Percentiles rank a stretch among this genome's conserved stretches.
phyloP scores from a whole-genome alignment of 2,329 filamentous ascomycete genomes.

The Xylaria sp. region DNA sequence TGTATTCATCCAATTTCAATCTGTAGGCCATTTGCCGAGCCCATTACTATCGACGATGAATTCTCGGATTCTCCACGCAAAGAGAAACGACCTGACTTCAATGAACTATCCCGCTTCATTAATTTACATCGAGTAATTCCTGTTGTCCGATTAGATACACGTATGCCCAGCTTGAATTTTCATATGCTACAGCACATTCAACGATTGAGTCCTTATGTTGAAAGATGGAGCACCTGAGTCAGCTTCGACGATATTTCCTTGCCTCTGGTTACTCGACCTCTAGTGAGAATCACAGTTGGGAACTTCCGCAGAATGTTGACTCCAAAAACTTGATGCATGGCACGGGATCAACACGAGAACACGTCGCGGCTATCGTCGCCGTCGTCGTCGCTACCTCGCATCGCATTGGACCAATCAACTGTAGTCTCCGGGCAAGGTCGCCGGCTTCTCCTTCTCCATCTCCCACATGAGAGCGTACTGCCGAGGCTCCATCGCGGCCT shows the following conservation, averaged over 20 bases:
- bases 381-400: constrained; percentile 15
- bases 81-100: constrained; percentile 7
- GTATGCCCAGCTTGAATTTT: background rate
- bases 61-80: constrained; percentile 18
- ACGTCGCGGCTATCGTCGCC: constrained; percentile 22
- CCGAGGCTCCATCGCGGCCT: constrained; percentile 35
- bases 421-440: constrained; percentile 11
- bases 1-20: constrained; percentile 22
- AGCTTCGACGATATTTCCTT: background rate
- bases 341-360: constrained; percentile 4
- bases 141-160: background rate
- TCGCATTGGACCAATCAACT: constrained; percentile 26
- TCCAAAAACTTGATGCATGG: background rate
- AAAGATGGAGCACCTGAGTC: constrained; percentile 3
- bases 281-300: background rate
- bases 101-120: background rate
- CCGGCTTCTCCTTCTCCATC: constrained; percentile 17
- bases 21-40: constrained; percentile 24
- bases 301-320: background rate
- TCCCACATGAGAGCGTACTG: constrained; percentile 19
- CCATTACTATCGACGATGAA: constrained; percentile 14
- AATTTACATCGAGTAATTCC: background rate
- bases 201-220: background rate
- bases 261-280: background rate
- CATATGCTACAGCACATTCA: background rate